Evolutionary conservation across 352 stramenopile genomes (phyloP), one percentile per base, ranked within the genome.

Genomic region (Thraustochytrium sp.): DNA sequence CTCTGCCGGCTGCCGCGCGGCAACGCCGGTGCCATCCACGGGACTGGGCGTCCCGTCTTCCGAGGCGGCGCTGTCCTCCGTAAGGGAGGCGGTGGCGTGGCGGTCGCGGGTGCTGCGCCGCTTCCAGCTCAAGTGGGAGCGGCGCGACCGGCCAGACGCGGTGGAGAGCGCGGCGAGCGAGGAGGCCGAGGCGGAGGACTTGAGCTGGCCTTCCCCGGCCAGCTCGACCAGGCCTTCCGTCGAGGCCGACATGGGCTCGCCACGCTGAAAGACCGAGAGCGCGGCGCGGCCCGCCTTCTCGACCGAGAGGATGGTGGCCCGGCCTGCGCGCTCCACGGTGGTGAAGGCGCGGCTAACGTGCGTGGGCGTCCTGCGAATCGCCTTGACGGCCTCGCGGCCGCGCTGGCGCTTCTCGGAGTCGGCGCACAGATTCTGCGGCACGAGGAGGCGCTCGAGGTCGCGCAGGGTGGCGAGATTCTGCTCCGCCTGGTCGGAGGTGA

Each of bases 311-410:
- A 38, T 5, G 36, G 44, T 75, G 36, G 62, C 31, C 1, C 62
- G 62, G 2, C 62, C 54, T 2, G 59, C 61, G 44, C 78, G 55
- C 59, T 68, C 34, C 46, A 78, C 26, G 5, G 42, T 49, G 5
- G 5, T 16, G 42, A 49, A 5, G 5, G 42, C 42, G 42, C 42
- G 5, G n/a, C n/a, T n/a, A n/a, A 72, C 26, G 40, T 72, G 59
- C 59, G 36, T 29, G 40, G 40, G 26, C 9, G 34, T 77, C 49
- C 18, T 26, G 26, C 49, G 18, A 72, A 53, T 23, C 18, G 23
- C 31, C 42, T 85, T 82, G 8, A 55, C 31, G 21, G 54, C 84
- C 34, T 85, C 80, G 23, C 82, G 64, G 8, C 75, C 76, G 21
- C 26, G 36, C 26, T 49, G 23, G 49, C 75, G 44, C 42, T 34